These are phyloP conservation scores for Quercus rubra DNA, from an alignment of 306 rosid species.

Conservation along the genomic window DNA sequence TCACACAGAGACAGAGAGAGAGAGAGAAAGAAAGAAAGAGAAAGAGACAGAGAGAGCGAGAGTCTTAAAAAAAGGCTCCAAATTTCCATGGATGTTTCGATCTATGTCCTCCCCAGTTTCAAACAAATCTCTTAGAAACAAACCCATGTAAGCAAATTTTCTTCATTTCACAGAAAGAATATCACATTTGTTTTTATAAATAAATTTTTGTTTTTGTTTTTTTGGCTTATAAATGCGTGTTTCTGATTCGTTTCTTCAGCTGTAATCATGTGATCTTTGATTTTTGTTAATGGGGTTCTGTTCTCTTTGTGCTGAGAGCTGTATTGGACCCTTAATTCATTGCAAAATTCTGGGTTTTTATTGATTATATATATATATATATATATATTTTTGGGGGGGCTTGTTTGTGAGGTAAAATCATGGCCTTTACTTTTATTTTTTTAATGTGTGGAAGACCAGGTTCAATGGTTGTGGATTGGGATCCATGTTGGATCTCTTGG, in stretches of 20 bases:
- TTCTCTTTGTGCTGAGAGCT: slow-evolving; percentile 12
- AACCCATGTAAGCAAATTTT: slow-evolving; percentile 59
- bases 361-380: not conserved
- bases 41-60: slow-evolving; percentile 23
- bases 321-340: slow-evolving; percentile 14
- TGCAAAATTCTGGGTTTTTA: slow-evolving; percentile 25
- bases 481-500: slow-evolving; percentile 83
- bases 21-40: slow-evolving; percentile 19
- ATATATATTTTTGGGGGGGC: not conserved
- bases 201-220: not conserved
- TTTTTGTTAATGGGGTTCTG: slow-evolving; percentile 19
- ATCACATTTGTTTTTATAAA: not conserved
- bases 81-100: slow-evolving; percentile 52
- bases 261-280: slow-evolving; percentile 18
- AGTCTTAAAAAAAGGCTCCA: slow-evolving; percentile 36
- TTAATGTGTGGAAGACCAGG: slow-evolving; percentile 41
- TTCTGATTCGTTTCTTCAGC: slow-evolving; percentile 24
- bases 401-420: slow-evolving; percentile 27
- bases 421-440: not conserved
- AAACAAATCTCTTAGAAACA: slow-evolving; percentile 30
- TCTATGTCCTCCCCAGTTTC: slow-evolving; percentile 44
- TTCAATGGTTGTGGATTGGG: slow-evolving; percentile 78
- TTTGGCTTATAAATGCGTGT: slow-evolving; percentile 1
- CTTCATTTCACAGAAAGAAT: not conserved
- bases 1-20: not conserved